Evolutionary conservation across 371 early-diverging fungal species (phyloP).

Genomic region (Mortierella sp.): DNA sequence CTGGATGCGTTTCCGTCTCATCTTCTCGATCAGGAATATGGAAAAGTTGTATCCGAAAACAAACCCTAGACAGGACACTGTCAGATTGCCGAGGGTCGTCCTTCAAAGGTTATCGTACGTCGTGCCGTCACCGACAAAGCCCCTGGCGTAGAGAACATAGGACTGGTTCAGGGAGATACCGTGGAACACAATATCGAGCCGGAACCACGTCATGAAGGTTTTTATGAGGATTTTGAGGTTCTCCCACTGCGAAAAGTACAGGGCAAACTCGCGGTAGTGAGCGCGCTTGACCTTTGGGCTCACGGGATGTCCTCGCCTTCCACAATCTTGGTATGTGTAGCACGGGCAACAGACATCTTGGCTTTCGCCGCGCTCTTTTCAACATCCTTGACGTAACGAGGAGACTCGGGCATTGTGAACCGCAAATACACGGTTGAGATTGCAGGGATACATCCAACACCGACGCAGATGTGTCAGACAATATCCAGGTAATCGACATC

Average conservation of each 20-base stretch:
- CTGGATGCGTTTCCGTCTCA: conserved; percentile 83
- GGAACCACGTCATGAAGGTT: conserved; percentile 64
- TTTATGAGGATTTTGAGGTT: conserved; percentile 65
- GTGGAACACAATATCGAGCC: conserved; percentile 78
- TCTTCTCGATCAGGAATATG: conserved; percentile 74
- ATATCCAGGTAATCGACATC: conserved; percentile 80
- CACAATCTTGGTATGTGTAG: conserved; percentile 59
- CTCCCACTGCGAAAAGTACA: conserved; percentile 63
- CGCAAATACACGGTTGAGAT: conserved; percentile 83
- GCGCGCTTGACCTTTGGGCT: conserved; percentile 51
- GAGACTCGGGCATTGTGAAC: conserved; percentile 90
- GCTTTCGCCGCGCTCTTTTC: conserved; percentile 65
- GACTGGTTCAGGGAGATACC: conserved; percentile 84
- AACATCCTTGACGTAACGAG: conserved; percentile 83
- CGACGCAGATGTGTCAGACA: conserved; percentile 85
- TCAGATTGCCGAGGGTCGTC: conserved; percentile 48
- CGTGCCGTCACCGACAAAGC: conserved; percentile 36
- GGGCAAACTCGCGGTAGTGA: conserved; percentile 55
- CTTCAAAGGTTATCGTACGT: conserved; percentile 39
- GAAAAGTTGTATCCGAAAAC: conserved; percentile 80
- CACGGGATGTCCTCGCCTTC: conserved; percentile 21
- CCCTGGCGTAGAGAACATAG: conserved; percentile 57
- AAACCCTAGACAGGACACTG: conserved; percentile 67
- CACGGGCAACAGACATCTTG: conserved; percentile 51
- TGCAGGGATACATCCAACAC: conserved; percentile 83